Evolutionary conservation across 2,329 filamentous ascomycete genomes (phyloP), one percentile per base, ranked within the genome.

Genomic region (Phialophora tarda): DNA sequence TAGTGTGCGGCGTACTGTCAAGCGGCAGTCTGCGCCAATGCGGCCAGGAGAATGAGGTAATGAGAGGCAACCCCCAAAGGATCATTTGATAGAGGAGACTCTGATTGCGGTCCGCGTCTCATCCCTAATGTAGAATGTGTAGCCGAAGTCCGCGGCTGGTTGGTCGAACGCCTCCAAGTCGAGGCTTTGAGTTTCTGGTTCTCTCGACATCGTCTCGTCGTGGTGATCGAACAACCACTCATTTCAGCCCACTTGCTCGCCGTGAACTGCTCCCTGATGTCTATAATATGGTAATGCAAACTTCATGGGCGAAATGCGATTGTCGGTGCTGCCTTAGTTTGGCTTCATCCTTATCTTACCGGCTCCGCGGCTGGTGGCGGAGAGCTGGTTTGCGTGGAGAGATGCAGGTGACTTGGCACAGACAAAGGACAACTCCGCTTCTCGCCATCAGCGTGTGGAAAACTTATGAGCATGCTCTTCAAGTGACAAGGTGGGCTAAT

Each of bases 381-480:
- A 11, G 53, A 55, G 28, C 14, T 6, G 28, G 50, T 21, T 30
- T 47, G 32, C 24, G 28, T 28, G 11, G 24, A 34, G n/a, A 1
- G 26, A 28, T 5, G 41, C 11, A 48, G 23, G 57, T 51, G 21
- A 28, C 21, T 51, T n/a, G 38, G 48, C 48, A 12, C 3, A 51
- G n/a, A 6, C 24, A 30, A n/a, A 55, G 53, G 53, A 55, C 53
- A 55, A 30, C 26, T 32, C 53, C 53, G 53, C 53, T 55, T 28
- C 24, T 50, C 26, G 26, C 38, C 24, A 44, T 48, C 32, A 10
- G 17, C n/a, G 38, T 59, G 24, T 44, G 11, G 24, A n/a, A 48
- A 44, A 23, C 50, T 59, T 55, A 55, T 55, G 57, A 44, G 23
- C 38, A 50, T 14, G 21, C 21, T 48, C 17, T 23, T 6, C 28